Base-by-base conservation (phyloP, 352 stramenopile species). In the Phytophthora crassamura region DNA sequence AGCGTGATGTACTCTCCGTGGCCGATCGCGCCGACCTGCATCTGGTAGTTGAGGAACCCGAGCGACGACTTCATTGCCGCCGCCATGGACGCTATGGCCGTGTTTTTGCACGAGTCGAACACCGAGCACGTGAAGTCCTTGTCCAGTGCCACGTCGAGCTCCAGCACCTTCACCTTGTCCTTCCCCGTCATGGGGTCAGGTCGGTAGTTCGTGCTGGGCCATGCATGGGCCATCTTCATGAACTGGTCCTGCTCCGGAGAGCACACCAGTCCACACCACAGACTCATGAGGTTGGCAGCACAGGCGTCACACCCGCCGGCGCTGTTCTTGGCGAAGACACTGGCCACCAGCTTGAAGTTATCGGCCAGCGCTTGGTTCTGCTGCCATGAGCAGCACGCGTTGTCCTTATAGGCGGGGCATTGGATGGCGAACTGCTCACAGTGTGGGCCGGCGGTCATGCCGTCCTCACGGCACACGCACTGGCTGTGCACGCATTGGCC, bases 41-140 rank as follows among this genome's bases (percentile, higher is more conserved):
- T 84, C 66, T 97, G 89, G 63, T 94, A 97, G 60, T 94, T 95
- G 22, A 97, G 74, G 49, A 97, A 93, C 6, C 89, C 89, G 11
- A 96, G 65, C 12, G 84, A 93, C 28, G 85, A 93, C 71, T 93
- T 92, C 76, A 95, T 88, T 12, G 75, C 82, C 12, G 87, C 74
- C 6, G 71, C 75, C 43, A 89, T 74, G 1, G 86, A 94, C 15
- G 77, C 88, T 30, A 95, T 93, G 1, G 80, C 78, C 40, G 89
- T 94, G 72, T 84, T 93, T 53, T 91, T 93, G 74, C 89, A 97
- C 40, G 84, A 93, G 39, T 95, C 86, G 55, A 91, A 97, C 2
- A 97, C 55, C 10, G 62, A 47, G 54, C 89, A 97, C 4, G 86
- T 95, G 34, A 88, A 86, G 36, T 72, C 64, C 39, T 84, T 93